Conservation (phyloP, 2,329 filamentous ascomycete species). For the Fusarium subtropicale region DNA sequence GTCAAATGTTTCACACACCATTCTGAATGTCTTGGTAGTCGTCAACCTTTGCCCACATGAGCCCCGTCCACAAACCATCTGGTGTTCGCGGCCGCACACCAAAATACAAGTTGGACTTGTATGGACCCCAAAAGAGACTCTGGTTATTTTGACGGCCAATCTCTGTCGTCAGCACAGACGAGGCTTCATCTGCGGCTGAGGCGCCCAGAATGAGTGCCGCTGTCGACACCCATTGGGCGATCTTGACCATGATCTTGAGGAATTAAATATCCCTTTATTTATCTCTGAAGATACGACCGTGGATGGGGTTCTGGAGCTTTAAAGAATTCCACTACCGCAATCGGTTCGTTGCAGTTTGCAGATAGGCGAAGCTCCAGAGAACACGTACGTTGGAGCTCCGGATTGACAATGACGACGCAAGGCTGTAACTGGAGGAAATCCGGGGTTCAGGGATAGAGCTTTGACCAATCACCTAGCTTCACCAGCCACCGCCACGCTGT, state of each 20-base stretch:
- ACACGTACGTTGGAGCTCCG: conserved; percentile 43
- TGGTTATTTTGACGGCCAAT: conserved; percentile 74
- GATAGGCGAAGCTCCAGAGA: conserved; percentile 33
- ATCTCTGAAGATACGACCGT: too few relatives aligned
- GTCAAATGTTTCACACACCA: conserved; percentile 63
- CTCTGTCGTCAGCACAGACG: conserved; percentile 59
- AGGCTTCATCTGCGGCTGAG: conserved; percentile 48
- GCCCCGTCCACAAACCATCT: conserved; percentile 81
- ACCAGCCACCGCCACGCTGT: conserved; percentile 41
- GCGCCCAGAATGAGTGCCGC: conserved; percentile 46
- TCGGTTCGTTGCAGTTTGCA: conserved; percentile 8
- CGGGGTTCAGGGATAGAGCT: conserved; percentile 34
- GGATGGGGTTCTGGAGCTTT: not conserved
- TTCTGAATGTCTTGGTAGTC: conserved; percentile 79
- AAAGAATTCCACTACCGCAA: conserved; percentile 20
- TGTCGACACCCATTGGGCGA: conserved; percentile 50
- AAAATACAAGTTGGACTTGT: conserved; percentile 94
- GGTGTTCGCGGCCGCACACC: conserved; percentile 85
- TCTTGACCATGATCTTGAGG: conserved; percentile 46
- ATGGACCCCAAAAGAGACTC: conserved; percentile 94
- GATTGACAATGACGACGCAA: conserved; percentile 41
- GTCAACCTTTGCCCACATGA: conserved; percentile 92
- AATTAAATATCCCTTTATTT: not conserved
- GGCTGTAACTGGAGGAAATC: conserved; percentile 39
- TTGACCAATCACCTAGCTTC: conserved; percentile 37